Conservation (phyloP, 495 filamentous ascomycete species). For the Bathelium albidoporum region DNA sequence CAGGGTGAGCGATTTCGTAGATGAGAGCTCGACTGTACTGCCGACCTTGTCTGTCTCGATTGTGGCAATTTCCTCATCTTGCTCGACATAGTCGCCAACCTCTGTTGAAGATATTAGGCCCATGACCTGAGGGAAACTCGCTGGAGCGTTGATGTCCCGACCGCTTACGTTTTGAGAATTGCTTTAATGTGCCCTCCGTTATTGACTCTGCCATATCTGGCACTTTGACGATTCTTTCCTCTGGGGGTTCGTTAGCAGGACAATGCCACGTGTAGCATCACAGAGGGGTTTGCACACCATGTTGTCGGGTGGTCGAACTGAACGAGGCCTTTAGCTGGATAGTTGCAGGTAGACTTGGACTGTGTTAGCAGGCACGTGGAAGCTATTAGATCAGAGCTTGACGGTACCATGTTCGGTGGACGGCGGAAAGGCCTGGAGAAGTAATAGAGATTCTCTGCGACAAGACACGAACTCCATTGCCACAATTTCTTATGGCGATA, state of each 20-base stretch:
- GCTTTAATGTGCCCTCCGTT: slow-evolving; percentile 92
- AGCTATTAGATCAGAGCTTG: background rate
- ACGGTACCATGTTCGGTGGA: background rate
- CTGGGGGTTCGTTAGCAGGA: slow-evolving; percentile 22
- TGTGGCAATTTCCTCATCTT: slow-evolving; percentile 95
- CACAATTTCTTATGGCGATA: background rate
- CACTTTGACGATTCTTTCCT: slow-evolving; percentile 81
- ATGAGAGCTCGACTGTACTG: background rate
- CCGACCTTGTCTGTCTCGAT: slow-evolving; percentile 99
- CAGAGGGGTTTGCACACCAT: background rate
- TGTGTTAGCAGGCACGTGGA: background rate
- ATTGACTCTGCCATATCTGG: slow-evolving; percentile 99
- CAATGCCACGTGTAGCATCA: no score
- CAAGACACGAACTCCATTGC: background rate
- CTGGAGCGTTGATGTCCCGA: background rate
- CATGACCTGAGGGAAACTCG: background rate
- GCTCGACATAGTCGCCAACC: slow-evolving; percentile 87
- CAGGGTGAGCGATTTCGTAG: background rate
- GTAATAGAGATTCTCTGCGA: background rate
- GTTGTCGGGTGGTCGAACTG: background rate
- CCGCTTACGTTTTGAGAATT: slow-evolving; percentile 72
- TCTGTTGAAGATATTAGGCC: slow-evolving; percentile 34
- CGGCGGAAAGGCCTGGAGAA: background rate
- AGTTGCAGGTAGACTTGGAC: background rate
- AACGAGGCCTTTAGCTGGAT: background rate